These are phyloP conservation scores for Neoboletus magnificus DNA, from an alignment of 768 basidiomycete species.

Conservation along the genomic window DNA sequence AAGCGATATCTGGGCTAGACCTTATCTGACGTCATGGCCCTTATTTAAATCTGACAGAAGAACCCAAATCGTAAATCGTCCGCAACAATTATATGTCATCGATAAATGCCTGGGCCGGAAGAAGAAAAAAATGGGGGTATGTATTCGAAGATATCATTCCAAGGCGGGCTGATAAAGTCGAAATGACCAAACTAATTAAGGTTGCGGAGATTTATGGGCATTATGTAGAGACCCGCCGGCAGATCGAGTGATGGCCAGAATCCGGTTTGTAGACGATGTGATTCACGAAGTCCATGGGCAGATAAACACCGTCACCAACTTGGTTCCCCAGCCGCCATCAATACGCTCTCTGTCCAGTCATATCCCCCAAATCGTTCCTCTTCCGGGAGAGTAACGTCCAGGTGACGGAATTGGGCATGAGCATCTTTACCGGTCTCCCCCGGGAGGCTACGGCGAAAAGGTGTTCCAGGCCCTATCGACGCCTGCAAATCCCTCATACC, in stretches of 20 bases:
- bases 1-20: background rate
- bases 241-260: constrained; percentile 23
- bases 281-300: constrained; percentile 5
- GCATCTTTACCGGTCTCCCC: constrained; percentile 17
- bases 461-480: constrained; percentile 9
- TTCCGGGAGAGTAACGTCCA: constrained; percentile 28
- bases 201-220: constrained; percentile 7
- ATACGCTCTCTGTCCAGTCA: constrained; percentile 73
- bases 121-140: constrained; percentile 22
- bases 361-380: constrained; percentile 46
- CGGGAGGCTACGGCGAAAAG: constrained; percentile 15
- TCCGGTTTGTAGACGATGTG: constrained; percentile 17
- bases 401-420: constrained; percentile 25
- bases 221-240: constrained; percentile 31
- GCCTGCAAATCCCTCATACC: constrained; percentile 16
- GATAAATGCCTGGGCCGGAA: background rate
- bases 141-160: constrained; percentile 15
- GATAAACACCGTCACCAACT: constrained; percentile 26
- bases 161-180: constrained; percentile 5
- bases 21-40: constrained; percentile 23
- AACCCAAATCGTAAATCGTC: background rate
- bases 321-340: constrained; percentile 61
- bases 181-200: constrained; percentile 18
- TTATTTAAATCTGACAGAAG: constrained; percentile 8
- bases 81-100: background rate